These are phyloP conservation scores for Xerocomellus chrysenteron DNA, from an alignment of 768 basidiomycete genomes.

Conservation along the genomic window DNA sequence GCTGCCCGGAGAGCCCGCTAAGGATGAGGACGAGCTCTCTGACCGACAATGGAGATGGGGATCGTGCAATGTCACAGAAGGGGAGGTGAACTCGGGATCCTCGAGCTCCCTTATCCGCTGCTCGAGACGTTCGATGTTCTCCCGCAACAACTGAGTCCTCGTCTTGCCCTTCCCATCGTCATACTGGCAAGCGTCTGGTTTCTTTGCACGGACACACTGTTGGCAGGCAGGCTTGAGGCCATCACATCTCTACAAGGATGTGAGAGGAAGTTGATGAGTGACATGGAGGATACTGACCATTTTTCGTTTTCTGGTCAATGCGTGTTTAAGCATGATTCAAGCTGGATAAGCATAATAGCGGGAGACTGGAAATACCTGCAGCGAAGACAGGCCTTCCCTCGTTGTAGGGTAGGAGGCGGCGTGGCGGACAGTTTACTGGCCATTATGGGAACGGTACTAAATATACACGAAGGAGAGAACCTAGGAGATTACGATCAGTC, in stretches of 20 bases:
- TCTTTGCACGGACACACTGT: constrained; percentile 78
- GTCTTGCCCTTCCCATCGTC: constrained; percentile 86
- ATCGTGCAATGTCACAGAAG: constrained; percentile 69
- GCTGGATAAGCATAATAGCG: neutral
- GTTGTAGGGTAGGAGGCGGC: constrained; percentile 48
- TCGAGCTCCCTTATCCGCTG: constrained; percentile 71
- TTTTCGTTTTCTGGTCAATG: constrained; percentile 57
- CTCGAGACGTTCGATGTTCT: constrained; percentile 73
- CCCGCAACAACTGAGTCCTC: constrained; percentile 73
- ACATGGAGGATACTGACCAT: constrained; percentile 44
- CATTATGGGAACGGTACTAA: constrained; percentile 38
- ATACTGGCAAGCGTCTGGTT: constrained; percentile 71
- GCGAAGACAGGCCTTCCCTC: constrained; percentile 70
- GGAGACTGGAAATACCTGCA: constrained; percentile 52
- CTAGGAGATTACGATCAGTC: constrained; percentile 13
- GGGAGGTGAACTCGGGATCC: constrained; percentile 67
- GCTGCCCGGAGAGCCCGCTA: constrained; percentile 50
- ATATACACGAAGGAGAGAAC: constrained; percentile 33
- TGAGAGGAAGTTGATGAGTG: constrained; percentile 10
- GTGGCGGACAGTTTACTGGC: constrained; percentile 31
- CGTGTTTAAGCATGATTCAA: constrained; percentile 13
- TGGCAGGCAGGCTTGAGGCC: constrained; percentile 75
- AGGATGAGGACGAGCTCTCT: constrained; percentile 55
- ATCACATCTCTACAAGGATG: constrained; percentile 62
- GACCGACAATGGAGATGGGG: constrained; percentile 48